Conservation (phyloP, 73 alveolate genomes). For the Stentor coeruleus region DNA sequence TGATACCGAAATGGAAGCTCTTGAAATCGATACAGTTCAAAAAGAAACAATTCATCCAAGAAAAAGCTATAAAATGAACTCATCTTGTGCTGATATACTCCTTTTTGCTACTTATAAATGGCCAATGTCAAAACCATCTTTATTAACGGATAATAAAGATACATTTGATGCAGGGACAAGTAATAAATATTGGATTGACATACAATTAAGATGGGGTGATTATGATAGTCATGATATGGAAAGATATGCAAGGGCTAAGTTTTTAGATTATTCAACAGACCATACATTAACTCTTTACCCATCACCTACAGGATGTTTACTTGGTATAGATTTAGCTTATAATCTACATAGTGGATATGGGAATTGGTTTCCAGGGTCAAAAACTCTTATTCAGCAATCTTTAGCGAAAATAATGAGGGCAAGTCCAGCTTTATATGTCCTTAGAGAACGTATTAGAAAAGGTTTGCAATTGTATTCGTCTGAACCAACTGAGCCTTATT, state of each 20-base stretch:
- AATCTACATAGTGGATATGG: conserved; percentile 99
- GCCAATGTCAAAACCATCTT: conserved; percentile 97
- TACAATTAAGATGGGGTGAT: conserved; percentile 99
- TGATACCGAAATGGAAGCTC: conserved; percentile 97
- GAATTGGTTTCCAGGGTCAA: conserved; percentile 96
- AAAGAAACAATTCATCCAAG: conserved; percentile 99
- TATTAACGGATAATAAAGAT: conserved; percentile 95
- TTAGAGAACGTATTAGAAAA: conserved; percentile 99
- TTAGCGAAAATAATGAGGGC: conserved; percentile 99
- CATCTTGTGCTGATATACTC: conserved; percentile 99
- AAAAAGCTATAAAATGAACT: conserved; percentile 99
- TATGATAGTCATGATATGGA: conserved; percentile 99
- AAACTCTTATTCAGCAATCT: conserved; percentile 94
- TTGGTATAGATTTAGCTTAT: conserved; percentile 99
- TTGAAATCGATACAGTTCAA: conserved; percentile 98
- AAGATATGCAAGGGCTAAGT: conserved; percentile 99
- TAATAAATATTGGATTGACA: conserved; percentile 99
- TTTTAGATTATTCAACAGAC: conserved; percentile 99
- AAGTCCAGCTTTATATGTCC: conserved; percentile 99
- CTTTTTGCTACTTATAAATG: conserved; percentile 98
- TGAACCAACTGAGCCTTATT: conserved; percentile 99
- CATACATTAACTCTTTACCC: conserved; percentile 97
- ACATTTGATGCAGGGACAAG: conserved; percentile 95
- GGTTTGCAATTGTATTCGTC: conserved; percentile 98
- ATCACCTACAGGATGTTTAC: conserved; percentile 96